These are phyloP conservation scores for Neurospora sp. DNA, from an alignment of 495 filamentous ascomycete genomes.

Conservation along the genomic window DNA sequence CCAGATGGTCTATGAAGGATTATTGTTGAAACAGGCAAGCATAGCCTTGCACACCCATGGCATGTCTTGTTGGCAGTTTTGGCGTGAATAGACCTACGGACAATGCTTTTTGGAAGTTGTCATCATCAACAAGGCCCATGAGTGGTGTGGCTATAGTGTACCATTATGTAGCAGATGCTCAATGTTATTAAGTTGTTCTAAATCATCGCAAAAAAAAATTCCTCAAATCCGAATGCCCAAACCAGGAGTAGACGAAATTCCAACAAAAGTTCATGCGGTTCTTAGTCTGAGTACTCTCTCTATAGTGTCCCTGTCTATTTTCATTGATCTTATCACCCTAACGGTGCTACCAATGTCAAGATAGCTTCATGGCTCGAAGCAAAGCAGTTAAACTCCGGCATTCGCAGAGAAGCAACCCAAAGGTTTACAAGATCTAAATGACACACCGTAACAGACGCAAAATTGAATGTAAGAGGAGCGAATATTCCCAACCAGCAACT, in stretches of 20 bases:
- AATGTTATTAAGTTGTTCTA: background rate
- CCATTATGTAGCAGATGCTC: background rate
- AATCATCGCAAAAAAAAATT: background rate
- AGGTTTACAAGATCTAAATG: background rate
- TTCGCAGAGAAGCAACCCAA: background rate
- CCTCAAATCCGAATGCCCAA: background rate
- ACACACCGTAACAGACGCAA: background rate
- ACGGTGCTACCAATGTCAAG: background rate
- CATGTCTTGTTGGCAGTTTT: background rate
- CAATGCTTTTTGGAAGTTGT: background rate
- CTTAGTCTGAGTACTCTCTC: background rate
- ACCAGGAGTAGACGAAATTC: background rate
- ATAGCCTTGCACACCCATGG: background rate
- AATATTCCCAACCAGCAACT: background rate
- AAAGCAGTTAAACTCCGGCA: background rate
- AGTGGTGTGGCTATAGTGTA: background rate
- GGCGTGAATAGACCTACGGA: background rate
- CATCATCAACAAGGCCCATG: background rate
- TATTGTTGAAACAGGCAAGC: background rate
- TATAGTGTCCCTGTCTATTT: background rate
- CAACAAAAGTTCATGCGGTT: background rate
- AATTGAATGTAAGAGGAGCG: background rate
- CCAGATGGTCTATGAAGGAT: background rate
- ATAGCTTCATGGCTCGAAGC: background rate
- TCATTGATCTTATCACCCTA: background rate